phyloP scores from a whole-genome alignment of 768 basidiomycete species.

The Lactarius hengduanensis region DNA sequence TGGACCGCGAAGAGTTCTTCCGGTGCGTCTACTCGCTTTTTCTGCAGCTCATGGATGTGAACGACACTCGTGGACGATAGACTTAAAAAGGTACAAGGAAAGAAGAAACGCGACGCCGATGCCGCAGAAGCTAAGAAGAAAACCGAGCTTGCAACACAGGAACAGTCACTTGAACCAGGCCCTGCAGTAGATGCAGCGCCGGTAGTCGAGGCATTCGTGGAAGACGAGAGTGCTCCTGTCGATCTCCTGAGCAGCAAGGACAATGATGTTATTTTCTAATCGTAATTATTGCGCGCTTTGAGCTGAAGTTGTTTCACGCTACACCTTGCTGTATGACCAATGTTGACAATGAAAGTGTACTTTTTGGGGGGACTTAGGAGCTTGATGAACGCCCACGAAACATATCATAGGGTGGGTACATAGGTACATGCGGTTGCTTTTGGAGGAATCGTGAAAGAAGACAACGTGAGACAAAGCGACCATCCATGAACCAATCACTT shows the following conservation, averaged over 20 bases:
- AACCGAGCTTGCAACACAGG: constrained; percentile 21
- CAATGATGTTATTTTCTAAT: constrained; percentile 89
- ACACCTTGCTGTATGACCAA: constrained; percentile 6
- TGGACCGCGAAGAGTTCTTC: constrained; percentile 96
- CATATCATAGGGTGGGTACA: constrained; percentile 56
- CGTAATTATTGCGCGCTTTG: constrained; percentile 17
- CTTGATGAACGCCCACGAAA: constrained; percentile 39
- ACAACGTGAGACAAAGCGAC: constrained; percentile 34
- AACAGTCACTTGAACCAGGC: constrained; percentile 20
- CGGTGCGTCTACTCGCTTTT: constrained; percentile 46
- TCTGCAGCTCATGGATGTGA: background rate
- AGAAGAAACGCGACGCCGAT: constrained; percentile 82
- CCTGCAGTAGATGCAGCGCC: constrained; percentile 3
- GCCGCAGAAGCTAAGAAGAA: constrained; percentile 33
- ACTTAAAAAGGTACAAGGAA: constrained; percentile 95
- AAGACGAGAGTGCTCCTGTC: constrained; percentile 36
- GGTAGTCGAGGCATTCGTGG: constrained; percentile 25
- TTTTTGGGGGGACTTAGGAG: background rate
- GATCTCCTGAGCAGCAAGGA: constrained; percentile 87
- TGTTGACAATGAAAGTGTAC: background rate
- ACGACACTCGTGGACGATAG: constrained; percentile 40
- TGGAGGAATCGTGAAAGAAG: constrained; percentile 39
- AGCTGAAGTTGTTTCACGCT: constrained; percentile 8
- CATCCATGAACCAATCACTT: constrained; percentile 39
- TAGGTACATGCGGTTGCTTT: constrained; percentile 67